Conservation (phyloP, 371 early-diverging fungal species). For the Apophysomyces variabilis region DNA sequence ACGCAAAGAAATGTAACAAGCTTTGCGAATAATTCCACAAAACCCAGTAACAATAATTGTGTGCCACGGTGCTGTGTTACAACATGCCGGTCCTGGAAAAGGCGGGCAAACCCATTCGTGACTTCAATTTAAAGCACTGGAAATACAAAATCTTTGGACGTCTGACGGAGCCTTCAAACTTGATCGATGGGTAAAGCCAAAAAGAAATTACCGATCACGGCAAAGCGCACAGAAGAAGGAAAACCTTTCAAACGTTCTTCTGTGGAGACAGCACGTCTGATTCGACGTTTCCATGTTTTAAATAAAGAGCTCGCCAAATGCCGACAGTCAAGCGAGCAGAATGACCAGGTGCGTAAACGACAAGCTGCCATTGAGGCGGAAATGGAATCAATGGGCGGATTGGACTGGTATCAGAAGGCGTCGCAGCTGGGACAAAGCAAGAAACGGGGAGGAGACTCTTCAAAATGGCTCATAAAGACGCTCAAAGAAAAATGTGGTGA, state of each 20-base stretch:
- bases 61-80: too few relatives aligned
- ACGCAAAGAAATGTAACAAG: too few relatives aligned
- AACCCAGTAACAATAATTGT: too few relatives aligned
- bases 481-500: constrained; percentile 33
- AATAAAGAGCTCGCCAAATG: constrained; percentile 72
- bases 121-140: too few relatives aligned
- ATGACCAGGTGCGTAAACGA: constrained; percentile 21
- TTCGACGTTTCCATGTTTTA: constrained; percentile 75
- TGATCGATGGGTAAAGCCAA: not conserved
- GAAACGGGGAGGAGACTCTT: constrained; percentile 81
- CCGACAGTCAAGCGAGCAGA: constrained; percentile 15
- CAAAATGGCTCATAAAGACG: constrained; percentile 77
- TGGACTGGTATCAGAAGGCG: constrained; percentile 89
- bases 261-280: constrained; percentile 65
- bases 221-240: not conserved
- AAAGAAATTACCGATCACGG: not conserved
- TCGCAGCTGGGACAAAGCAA: constrained; percentile 84
- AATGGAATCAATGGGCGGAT: constrained; percentile 84
- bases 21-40: too few relatives aligned
- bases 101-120: too few relatives aligned
- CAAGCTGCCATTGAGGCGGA: constrained; percentile 55
- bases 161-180: too few relatives aligned
- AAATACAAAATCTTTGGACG: too few relatives aligned
- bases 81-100: too few relatives aligned
- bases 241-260: constrained; percentile 45